Percentiles rank a stretch among this genome's conserved stretches.
Conservation (phyloP, 176 grass and related monocot species). For the Carex pumila region DNA sequence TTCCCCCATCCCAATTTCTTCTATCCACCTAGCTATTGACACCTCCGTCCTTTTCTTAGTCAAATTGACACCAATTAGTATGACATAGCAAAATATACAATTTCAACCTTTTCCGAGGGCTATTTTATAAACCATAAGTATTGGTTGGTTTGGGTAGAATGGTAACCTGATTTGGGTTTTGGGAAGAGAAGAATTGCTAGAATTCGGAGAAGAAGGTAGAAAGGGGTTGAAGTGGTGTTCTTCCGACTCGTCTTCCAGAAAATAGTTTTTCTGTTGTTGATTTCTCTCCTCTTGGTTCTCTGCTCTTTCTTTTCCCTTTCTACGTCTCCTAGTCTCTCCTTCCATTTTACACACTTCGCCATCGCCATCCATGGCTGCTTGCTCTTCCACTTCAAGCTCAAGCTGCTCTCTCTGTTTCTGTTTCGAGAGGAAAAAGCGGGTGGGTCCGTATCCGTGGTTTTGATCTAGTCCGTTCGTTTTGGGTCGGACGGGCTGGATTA, state of each 20-base stretch:
- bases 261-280: background rate
- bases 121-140: background rate
- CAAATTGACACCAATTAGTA: background rate
- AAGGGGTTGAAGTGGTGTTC: slow-evolving; percentile 20
- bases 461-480: no score
- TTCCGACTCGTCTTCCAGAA: background rate
- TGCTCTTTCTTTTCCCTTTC: background rate
- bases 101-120: background rate
- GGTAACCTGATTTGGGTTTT: slow-evolving; percentile 17
- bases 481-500: no score
- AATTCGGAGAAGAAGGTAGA: background rate
- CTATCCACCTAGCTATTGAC: slow-evolving; percentile 61
- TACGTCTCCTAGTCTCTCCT: background rate
- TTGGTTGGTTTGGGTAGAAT: background rate
- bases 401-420: no score
- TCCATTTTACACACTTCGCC: background rate
- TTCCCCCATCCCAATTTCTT: slow-evolving; percentile 51
- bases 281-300: background rate
- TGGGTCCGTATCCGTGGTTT: no score
- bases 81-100: background rate
- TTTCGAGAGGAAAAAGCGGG: no score
- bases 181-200: background rate
- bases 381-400: background rate
- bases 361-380: background rate
- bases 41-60: slow-evolving; percentile 37